Percentiles rank a stretch among this genome's conserved stretches.
phyloP scores from a whole-genome alignment of 805 yeast species.

The Limtongozyma cylindracea region DNA sequence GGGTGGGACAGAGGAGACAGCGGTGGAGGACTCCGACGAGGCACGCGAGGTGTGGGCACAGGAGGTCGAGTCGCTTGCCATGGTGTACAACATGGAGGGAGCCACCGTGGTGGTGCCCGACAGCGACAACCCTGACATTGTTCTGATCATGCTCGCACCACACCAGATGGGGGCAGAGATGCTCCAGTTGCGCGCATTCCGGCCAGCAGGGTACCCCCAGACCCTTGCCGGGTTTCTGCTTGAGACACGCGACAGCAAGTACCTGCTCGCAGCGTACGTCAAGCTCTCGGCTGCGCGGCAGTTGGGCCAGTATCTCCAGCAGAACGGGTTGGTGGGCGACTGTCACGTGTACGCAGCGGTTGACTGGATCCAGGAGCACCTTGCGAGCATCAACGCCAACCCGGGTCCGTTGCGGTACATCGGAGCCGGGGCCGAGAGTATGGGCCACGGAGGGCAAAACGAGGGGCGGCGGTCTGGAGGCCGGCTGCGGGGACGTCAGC shows the following conservation, averaged over 20 bases:
- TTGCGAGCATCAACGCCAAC: conserved; percentile 27
- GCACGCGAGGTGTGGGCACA: conserved; percentile 34
- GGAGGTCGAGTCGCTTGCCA: conserved; percentile 42
- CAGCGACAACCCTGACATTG: conserved; percentile 6
- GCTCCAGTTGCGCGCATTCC: not conserved
- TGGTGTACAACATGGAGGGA: no score
- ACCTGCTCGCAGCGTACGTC: conserved; percentile 44
- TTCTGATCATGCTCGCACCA: conserved; percentile 1
- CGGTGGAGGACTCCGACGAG: conserved; percentile 4
- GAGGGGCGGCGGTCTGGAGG: no score
- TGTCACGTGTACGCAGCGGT: conserved; percentile 40
- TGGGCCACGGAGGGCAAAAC: no score
- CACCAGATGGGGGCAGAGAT: conserved; percentile 1
- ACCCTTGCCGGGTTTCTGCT: conserved; percentile 44
- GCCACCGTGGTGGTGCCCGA: conserved; percentile 12
- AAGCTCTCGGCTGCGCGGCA: conserved; percentile 27
- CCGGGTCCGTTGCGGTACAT: conserved; percentile 39
- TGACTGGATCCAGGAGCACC: conserved; percentile 56
- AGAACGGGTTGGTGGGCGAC: conserved; percentile 31
- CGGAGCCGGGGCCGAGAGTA: no score
- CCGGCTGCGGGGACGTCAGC: no score
- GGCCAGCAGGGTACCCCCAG: conserved; percentile 23
- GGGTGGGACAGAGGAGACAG: no score
- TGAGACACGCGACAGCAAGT: conserved; percentile 12
- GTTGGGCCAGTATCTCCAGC: conserved; percentile 15